These are phyloP conservation scores for Lepiota brunneoincarnata DNA, from an alignment of 768 basidiomycete genomes.

Conservation along the genomic window DNA sequence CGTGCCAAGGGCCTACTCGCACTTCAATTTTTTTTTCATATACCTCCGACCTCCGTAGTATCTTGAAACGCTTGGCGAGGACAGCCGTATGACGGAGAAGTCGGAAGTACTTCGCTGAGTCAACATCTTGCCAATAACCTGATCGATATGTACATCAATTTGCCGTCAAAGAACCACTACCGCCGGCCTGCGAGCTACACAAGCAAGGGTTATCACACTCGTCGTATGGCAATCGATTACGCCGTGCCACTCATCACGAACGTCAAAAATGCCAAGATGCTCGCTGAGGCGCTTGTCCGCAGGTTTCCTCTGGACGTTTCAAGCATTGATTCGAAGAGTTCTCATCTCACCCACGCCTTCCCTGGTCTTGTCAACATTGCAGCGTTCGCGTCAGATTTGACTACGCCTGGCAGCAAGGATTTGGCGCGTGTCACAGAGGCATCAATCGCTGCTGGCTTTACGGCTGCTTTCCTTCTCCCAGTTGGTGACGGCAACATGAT, in stretches of 20 bases:
- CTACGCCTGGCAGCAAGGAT: conserved; percentile 51
- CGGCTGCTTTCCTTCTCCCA: conserved; percentile 77
- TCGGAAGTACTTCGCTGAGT: conserved; percentile 95
- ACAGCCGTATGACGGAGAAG: conserved; percentile 77
- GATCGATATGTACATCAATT: conserved; percentile 99
- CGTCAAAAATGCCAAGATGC: conserved; percentile 96
- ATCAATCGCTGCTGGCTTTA: conserved; percentile 88
- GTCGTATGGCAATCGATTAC: conserved; percentile 98
- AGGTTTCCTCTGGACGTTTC: conserved; percentile 91
- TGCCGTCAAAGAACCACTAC: conserved; percentile 97
- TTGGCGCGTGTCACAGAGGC: conserved; percentile 72
- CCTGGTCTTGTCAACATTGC: conserved; percentile 90
- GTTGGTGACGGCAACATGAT: conserved; percentile 61
- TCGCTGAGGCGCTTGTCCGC: conserved; percentile 89
- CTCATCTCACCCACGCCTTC: conserved; percentile 85
- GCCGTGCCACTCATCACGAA: conserved; percentile 97
- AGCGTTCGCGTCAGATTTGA: conserved; percentile 78
- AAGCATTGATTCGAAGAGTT: conserved; percentile 89
- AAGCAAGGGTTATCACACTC: conserved; percentile 94
- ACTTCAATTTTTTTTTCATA: conserved; percentile 1
- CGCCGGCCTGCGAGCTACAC: conserved; percentile 96
- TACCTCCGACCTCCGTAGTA: conserved; percentile 46
- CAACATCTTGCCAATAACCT: conserved; percentile 96
- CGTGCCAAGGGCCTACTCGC: conserved; percentile 11
- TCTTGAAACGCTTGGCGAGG: conserved; percentile 82